These are phyloP conservation scores for Diaporthe destruens DNA, from an alignment of 2,329 filamentous ascomycete genomes.

Conservation along the genomic window DNA sequence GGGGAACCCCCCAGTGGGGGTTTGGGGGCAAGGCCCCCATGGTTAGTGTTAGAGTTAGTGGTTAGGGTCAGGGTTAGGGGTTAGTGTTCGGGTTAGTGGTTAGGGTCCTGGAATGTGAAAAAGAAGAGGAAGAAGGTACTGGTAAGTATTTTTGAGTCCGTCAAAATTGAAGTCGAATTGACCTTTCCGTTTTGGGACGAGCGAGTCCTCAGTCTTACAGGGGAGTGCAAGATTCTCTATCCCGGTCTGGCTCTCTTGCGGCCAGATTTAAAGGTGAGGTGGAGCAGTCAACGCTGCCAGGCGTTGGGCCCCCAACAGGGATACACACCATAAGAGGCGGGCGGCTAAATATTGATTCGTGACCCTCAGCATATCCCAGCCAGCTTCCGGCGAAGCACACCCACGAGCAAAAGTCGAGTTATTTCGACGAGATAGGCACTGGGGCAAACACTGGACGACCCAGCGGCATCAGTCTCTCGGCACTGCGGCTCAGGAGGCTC, in stretches of 20 bases:
- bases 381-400: constrained; percentile 1
- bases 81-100: too few species aligned
- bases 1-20: too few species aligned
- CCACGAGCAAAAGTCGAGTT: not conserved
- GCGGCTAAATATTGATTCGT: constrained; percentile 29
- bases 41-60: too few species aligned
- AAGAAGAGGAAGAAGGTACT: too few species aligned
- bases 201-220: too few species aligned
- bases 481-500: constrained; percentile 18
- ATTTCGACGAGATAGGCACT: not conserved
- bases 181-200: too few species aligned
- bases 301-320: constrained; percentile 14
- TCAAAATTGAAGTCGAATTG: too few species aligned
- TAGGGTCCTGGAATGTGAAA: too few species aligned
- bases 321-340: constrained; percentile 17
- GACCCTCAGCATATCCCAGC: constrained; percentile 8
- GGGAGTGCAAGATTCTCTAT: too few species aligned
- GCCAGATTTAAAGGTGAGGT: not conserved
- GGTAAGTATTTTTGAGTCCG: too few species aligned
- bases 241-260: not conserved
- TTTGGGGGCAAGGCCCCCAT: too few species aligned
- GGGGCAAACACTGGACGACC: constrained; percentile 15
- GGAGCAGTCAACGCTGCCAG: not conserved
- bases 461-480: constrained; percentile 5
- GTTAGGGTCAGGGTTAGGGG: too few species aligned